Base-by-base conservation (phyloP, 1,139 yeast genomes). In the Barnettozyma hawaiiensis region DNA sequence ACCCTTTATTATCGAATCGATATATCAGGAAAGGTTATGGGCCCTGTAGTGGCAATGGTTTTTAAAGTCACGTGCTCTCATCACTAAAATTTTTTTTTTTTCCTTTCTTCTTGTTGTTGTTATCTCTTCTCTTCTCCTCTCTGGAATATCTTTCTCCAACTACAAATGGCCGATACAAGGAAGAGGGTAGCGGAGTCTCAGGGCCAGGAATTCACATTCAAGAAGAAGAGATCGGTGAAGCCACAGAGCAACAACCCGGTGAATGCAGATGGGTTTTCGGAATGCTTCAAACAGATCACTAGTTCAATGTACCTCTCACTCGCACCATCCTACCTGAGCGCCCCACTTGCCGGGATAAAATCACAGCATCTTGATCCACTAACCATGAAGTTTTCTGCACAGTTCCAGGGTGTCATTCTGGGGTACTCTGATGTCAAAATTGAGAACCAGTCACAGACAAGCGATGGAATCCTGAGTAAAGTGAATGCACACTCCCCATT, bases 291-390 rank as follows among this genome's bases (percentile, higher is more conserved):
- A 53, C 69, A 65, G 35, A 76, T 82, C 43, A 72, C 79, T 35
- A 71, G 87, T 3, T 69, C 78, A 16, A 63, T 92, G 62, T 87
- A 89, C 58, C 79, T 89, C 4, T 86, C 96, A 5, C 64, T 92
- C 44, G 96, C 97, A 10, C 97, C 98, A 42, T 69, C 78, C 47
- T 85, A 79, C 62, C 61, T 81, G 37, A 69, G 71, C 40, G 70
- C 74, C 41, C 95, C 96, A 6, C 61, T 81, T 26, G 77, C 77
- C 47, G 98, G 97, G 27, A 73, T 90, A 50, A 79, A 80, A 61
- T 71, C 80, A 32, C 97, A 90, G 66, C 97, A 92, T 65, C 68
- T 92, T 52, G 96, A 92, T 59, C 90, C 94, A 6, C 69, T 92
- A 64, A 69, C 92, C 31, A 86, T 92, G 96, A 79, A 84, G 38